Conservation (phyloP, 2,329 filamentous ascomycete genomes). For the Fusarium paranaense region DNA sequence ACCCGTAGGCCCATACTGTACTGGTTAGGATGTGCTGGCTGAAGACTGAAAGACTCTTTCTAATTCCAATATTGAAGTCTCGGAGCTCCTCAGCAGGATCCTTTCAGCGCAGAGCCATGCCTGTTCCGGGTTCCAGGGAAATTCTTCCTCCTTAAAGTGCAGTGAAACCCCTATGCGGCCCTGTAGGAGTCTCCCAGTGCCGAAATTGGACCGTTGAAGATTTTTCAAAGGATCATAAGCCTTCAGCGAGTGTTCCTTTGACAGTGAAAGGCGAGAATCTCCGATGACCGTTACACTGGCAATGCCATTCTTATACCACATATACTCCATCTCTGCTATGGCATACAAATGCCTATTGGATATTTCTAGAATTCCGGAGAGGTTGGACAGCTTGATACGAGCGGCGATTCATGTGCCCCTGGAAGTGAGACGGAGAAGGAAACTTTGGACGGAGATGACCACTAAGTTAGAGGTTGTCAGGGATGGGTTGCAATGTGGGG, state of each 20-base stretch:
- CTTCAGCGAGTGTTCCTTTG: not conserved
- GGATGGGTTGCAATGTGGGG: not conserved
- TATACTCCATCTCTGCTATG: not conserved
- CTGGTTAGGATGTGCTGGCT: not conserved
- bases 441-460: not conserved
- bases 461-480: not conserved
- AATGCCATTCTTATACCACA: not conserved
- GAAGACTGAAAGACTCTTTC: not conserved
- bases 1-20: not conserved
- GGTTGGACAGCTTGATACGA: not conserved
- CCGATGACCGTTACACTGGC: not conserved
- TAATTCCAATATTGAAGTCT: not conserved
- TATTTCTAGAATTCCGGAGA: not conserved
- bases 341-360: too few species aligned
- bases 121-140: not conserved
- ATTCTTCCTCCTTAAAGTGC: not conserved
- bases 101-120: not conserved
- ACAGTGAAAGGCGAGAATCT: not conserved
- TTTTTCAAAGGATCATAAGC: not conserved
- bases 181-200: accelerated
- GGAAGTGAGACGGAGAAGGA: not conserved
- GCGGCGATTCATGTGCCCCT: not conserved
- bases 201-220: not conserved
- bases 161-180: accelerated
- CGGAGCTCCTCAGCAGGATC: not conserved